These are phyloP conservation scores for Drechmeria coniospora DNA, from an alignment of 2,329 filamentous ascomycete species.

Conservation along the genomic window DNA sequence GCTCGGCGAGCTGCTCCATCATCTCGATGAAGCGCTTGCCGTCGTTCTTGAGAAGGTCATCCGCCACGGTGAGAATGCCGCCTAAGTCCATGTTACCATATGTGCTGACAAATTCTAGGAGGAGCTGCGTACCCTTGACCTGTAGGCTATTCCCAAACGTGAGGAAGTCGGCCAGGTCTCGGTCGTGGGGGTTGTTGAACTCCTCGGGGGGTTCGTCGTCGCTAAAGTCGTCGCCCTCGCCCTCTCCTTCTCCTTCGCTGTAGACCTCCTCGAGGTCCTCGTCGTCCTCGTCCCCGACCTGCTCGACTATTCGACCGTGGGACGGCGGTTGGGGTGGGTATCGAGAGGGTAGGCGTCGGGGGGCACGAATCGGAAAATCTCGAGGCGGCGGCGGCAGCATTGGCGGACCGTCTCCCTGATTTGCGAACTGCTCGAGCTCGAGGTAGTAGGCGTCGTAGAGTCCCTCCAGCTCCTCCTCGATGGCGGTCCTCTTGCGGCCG, in stretches of 20 bases:
- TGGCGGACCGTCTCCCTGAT: constrained; percentile 57
- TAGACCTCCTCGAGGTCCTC: constrained; percentile 36
- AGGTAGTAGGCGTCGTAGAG: constrained; percentile 98
- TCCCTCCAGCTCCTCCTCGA: constrained; percentile 94
- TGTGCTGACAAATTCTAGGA: constrained; percentile 26
- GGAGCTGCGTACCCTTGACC: constrained; percentile 57
- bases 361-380: constrained; percentile 43
- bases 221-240: constrained; percentile 44
- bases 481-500: constrained; percentile 86
- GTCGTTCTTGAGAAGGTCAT: constrained; percentile 96
- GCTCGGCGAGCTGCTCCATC: constrained; percentile 98
- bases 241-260: constrained; percentile 37
- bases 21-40: constrained; percentile 99
- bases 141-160: constrained; percentile 95
- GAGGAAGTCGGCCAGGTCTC: constrained; percentile 73
- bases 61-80: constrained; percentile 95
- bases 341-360: constrained; percentile 40
- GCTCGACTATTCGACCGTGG: constrained; percentile 57
- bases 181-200: constrained; percentile 47
- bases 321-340: constrained; percentile 55
- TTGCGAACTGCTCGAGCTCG: constrained; percentile 93
- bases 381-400: constrained; percentile 31
- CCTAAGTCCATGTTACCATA: constrained; percentile 47
- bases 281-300: constrained; percentile 40
- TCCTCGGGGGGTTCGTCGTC: constrained; percentile 56